phyloP scores from a whole-genome alignment of 2,329 filamentous ascomycete species.

The Magnaporthales sp. region DNA sequence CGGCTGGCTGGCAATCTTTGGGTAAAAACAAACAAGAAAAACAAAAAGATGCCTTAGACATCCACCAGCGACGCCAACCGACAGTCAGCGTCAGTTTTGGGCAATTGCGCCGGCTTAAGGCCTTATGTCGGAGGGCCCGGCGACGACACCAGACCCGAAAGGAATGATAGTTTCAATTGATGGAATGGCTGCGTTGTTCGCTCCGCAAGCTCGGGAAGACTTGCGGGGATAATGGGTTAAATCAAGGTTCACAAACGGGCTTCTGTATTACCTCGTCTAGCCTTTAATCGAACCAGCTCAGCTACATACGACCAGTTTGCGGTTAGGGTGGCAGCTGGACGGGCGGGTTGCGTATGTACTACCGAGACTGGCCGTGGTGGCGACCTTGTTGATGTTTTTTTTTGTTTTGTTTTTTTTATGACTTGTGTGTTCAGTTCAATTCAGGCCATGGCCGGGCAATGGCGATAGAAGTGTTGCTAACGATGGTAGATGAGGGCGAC shows the following conservation, averaged over 20 bases:
- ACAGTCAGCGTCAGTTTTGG: not conserved
- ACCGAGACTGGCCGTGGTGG: not conserved
- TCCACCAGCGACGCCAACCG: not conserved
- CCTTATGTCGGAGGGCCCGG: not conserved
- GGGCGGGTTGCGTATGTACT: not conserved
- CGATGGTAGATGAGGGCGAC: too few species aligned
- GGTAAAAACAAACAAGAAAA: not conserved
- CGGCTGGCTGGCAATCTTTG: not conserved
- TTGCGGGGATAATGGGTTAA: not conserved
- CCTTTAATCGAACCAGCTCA: not conserved
- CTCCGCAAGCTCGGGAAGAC: not conserved
- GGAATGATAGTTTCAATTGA: not conserved
- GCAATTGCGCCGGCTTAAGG: not conserved
- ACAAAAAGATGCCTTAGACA: too few species aligned
- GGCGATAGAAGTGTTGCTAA: not conserved
- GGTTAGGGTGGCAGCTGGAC: not conserved
- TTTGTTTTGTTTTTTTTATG: not conserved
- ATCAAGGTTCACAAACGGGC: not conserved
- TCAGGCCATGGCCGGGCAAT: not conserved
- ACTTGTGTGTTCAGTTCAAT: not conserved
- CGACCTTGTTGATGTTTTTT: not conserved
- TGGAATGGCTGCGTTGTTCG: not conserved
- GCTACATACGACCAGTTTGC: not conserved
- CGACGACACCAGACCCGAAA: not conserved
- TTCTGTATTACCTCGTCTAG: not conserved